Percentiles rank a stretch among this genome's conserved stretches.
Conservation (phyloP, 2,329 filamentous ascomycete genomes). For the Penicillium sp. region DNA sequence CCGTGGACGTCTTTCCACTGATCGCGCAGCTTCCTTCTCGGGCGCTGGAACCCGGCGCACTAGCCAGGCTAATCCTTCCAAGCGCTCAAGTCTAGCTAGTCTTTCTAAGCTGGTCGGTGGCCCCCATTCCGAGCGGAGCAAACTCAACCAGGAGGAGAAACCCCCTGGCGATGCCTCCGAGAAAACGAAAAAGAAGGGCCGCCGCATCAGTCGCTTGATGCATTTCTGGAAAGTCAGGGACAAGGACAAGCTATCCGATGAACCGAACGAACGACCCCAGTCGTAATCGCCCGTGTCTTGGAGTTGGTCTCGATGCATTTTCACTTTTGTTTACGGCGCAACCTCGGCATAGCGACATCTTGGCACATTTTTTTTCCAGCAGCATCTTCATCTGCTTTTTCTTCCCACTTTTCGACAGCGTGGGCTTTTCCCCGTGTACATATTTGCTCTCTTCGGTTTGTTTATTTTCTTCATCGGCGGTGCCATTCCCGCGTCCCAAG, state of each 20-base stretch:
- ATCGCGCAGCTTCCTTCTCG: conserved; percentile 48
- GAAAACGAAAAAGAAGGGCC: conserved; percentile 45
- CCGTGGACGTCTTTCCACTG: conserved; percentile 43
- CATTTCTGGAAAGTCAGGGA: conserved; percentile 53
- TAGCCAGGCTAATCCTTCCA: conserved; percentile 43
- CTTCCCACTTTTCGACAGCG: conserved; percentile 5
- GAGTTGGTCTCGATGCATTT: conserved; percentile 21
- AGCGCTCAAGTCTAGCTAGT: conserved; percentile 52
- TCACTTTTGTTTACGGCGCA: conserved; percentile 27
- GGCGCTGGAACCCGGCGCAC: conserved; percentile 40
- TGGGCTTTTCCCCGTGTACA: conserved; percentile 23
- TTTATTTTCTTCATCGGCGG: conserved; percentile 21
- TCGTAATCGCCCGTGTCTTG: conserved; percentile 16
- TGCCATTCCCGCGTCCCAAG: conserved; percentile 19
- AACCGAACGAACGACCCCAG: conserved; percentile 25
- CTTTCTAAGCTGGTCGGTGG: conserved; percentile 50
- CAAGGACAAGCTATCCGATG: conserved; percentile 36
- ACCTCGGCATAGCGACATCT: conserved; percentile 30
- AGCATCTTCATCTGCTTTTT: conserved; percentile 12
- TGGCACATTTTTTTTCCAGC: conserved; percentile 14
- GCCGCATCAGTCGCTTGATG: conserved; percentile 50
- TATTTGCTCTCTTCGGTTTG: conserved; percentile 20
- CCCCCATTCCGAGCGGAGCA: conserved; percentile 47
- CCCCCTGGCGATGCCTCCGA: conserved; percentile 42
- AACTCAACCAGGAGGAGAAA: conserved; percentile 48